Base-by-base conservation (phyloP, 331 rosid species). In the Ulmus americana region DNA sequence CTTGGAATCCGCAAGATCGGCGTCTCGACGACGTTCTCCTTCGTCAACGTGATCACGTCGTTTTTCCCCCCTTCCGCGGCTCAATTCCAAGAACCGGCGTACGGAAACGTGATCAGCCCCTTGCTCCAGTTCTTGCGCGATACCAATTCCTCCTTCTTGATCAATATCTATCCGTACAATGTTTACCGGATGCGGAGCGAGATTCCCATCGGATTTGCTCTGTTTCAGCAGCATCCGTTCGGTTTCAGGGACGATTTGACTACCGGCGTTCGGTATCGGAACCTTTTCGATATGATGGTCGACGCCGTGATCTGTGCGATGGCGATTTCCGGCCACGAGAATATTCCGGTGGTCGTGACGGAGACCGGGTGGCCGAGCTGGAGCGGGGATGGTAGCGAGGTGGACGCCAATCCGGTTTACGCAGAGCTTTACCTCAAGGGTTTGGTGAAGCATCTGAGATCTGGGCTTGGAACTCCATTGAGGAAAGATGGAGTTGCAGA, bases 321-420 rank as follows among this genome's bases (percentile, higher is more conserved):
- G 84, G 84, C 83, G 0, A 72, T 82, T 56, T 79, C 85, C 0
- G 98, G 98, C 0, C 72, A 83, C 65, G 85, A 76, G 74, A 77
- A 67, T 1, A 66, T 92, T 1, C 97, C 94, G 3, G 7, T 92
- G 5, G 40, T 89, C 0, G 98, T 92, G 6, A 77, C 95, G 0
- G 98, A 89, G 75, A 89, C 98, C 0, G 97, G 97, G 10, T 92
- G 98, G 98, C 98, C 97, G 12, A 86, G 89, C 72, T 47, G 67
- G 6, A 79, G 95, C 46, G 43, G 55, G 41, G 67, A 61, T 47
- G 67, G 66, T 0, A 15, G 42, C 6, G 98, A 92, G 70, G 76
- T 61, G 1, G 98, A 92, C 13, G 97, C 95, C 0, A 86, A 89
- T 61, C 20, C 63, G 13, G 84, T 60, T 5, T 92, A 85, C 58